Evolutionary conservation across 345 rosid species (phyloP), one percentile per base, ranked within the genome.

Genomic region (Sapria himalayana): DNA sequence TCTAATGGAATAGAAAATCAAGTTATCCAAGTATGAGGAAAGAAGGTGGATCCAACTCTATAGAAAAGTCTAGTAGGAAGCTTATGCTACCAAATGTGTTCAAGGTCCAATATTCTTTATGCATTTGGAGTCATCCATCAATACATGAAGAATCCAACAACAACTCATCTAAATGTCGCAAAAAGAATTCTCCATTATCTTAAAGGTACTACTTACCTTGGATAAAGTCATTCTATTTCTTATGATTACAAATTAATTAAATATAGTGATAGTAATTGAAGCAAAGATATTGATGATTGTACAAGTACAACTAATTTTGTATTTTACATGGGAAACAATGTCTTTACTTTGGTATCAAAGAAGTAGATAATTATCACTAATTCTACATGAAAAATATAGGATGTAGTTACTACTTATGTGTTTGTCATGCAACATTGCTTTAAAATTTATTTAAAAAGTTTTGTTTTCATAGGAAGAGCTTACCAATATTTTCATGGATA

Each of bases 81-180:
- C 8, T 39, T 39, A 18, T 20, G 43, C 8, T 39, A 22, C 25
- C 23, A 20, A 29, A 39, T 21, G 1, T 39, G 29, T 12, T 11
- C 27, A 21, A 39, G 43, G 27, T n/a, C 9, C 13, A 10, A 39
- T 22, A 39, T 39, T 39, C 29, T 39, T 21, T 39, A 20, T 39
- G 43, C 15, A 10, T 15, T 39, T 39, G 29, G 29, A 21, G 6
- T 39, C 11, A 7, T 22, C 16, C 20, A 9, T 39, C 29, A 14
- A 20, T 39, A 10, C 43, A 39, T 39, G 43, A 11, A 39, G 23
- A 2, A 15, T 39, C 2, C 27, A 4, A 39, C 16, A 1, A 10
- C 43, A 2, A 39, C 43, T 22, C 27, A 22, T 4, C 20, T 39
- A 18, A 6, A 7, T 2, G 9, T 39, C 13, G 24, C 16, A n/a